Percentiles rank a stretch among this genome's conserved stretches.
These are phyloP conservation scores for Didymella lethalis DNA, from an alignment of 2,329 filamentous ascomycete genomes.

Conservation along the genomic window DNA sequence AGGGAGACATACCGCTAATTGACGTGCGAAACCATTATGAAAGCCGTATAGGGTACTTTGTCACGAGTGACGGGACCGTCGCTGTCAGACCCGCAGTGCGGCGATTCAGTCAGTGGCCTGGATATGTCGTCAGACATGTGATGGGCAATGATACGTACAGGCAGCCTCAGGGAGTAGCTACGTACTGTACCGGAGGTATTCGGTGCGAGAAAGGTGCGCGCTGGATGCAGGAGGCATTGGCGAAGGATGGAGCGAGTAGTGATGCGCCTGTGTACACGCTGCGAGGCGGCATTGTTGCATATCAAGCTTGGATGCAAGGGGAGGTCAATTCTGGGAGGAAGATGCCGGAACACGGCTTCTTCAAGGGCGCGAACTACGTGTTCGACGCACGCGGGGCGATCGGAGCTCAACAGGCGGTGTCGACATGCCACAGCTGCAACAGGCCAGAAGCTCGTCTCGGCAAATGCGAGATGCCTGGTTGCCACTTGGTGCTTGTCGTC, in stretches of 20 bases:
- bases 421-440: constrained; percentile 30
- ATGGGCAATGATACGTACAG: constrained; percentile 21
- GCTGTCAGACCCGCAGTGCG: constrained; percentile 31
- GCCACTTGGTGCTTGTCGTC: constrained; percentile 34
- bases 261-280: constrained; percentile 29
- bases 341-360: constrained; percentile 29
- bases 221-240: constrained; percentile 36
- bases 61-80: constrained; percentile 24
- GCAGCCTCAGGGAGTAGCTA: constrained; percentile 27
- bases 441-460: constrained; percentile 25
- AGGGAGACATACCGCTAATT: constrained; percentile 27
- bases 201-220: constrained; percentile 38
- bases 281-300: constrained; percentile 35
- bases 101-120: constrained; percentile 38
- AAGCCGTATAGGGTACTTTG: constrained; percentile 37
- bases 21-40: constrained; percentile 41
- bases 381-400: constrained; percentile 37
- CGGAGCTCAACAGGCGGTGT: constrained; percentile 24
- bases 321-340: constrained; percentile 30
- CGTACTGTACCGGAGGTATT: constrained; percentile 38
- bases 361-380: constrained; percentile 37
- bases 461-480: constrained; percentile 28
- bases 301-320: constrained; percentile 34
- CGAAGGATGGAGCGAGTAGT: not conserved
- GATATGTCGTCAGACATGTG: constrained; percentile 31